Base-by-base conservation (phyloP, 1,284 basidiomycete species). In the Apiotrichum sp. region DNA sequence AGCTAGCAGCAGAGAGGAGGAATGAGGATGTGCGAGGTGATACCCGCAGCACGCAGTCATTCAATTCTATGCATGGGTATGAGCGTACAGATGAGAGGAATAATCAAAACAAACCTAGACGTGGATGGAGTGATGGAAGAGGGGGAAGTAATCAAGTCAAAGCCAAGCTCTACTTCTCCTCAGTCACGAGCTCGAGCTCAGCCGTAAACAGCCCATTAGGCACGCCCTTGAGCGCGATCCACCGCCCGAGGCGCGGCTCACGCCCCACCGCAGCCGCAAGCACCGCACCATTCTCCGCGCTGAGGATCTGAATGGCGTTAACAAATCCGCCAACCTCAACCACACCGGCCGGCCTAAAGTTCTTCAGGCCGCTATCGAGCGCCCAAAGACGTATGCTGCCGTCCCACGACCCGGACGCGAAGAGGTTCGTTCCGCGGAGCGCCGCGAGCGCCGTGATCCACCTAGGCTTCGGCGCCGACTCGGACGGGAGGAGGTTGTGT, bases 361-460 rank as follows among this genome's bases (percentile, higher is more conserved):
- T 85, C 68, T 84, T 86, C 11, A 93, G 76, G 57, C 83, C 85
- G 1, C 81, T 64, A 59, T 91, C 85, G 36, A 99, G 78, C 65
- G 87, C 86, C 95, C 95, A 99, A 66, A 98, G 76, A 34, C 87
- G 85, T 65, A 98, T 84, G 47, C 79, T 69, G 41, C 91, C 91
- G 62, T 97, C 92, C 87, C 89, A 98, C 13, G 93, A 97, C 14
- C 93, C 93, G 11, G 90, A 93, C 0, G 83, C 91, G 66, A 99
- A 90, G 3, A 95, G 68, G 73, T 99, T 92, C 6, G 90, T 88
- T 73, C 95, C 98, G 13, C 87, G 84, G 40, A 98, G 77, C 58
- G 83, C 81, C 1, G 86, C 86, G 29, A 98, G 74, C 0, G 88
- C 80, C 0, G 92, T 96, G 68, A 99, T 86, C 90, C 93, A 97